Evolutionary conservation across 192 early-diverging fungal genomes (phyloP).

Genomic region (Tieghemiomyces parasiticus): DNA sequence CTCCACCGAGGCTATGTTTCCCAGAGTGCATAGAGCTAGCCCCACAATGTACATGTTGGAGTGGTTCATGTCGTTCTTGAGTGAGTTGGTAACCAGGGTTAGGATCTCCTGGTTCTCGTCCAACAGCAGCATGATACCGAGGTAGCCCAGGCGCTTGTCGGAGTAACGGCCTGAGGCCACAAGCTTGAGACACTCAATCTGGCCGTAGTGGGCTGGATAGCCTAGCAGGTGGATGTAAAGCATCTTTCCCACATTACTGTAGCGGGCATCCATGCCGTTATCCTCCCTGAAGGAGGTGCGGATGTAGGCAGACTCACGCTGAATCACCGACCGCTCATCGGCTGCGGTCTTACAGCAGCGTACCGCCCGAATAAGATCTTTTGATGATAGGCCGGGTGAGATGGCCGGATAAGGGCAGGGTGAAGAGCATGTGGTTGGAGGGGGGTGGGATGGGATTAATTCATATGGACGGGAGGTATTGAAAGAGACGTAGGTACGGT

Average conservation of each 20-base stretch:
- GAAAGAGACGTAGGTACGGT: background rate
- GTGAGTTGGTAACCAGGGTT: constrained; percentile 93
- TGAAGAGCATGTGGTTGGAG: too few relatives aligned
- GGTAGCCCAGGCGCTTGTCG: constrained; percentile 96
- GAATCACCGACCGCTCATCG: constrained; percentile 95
- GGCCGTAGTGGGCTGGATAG: constrained; percentile 97
- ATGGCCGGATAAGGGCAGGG: too few relatives aligned
- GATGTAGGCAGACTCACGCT: constrained; percentile 88
- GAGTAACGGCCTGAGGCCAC: constrained; percentile 85
- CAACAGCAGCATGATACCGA: constrained; percentile 92
- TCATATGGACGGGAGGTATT: too few relatives aligned
- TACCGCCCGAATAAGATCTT: constrained; percentile 94
- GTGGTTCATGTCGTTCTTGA: constrained; percentile 97
- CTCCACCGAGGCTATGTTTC: constrained; percentile 91
- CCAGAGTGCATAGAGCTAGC: constrained; percentile 87
- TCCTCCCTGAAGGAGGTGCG: constrained; percentile 96
- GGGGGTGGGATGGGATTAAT: too few relatives aligned
- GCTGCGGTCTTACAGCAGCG: constrained; percentile 96
- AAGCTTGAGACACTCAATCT: constrained; percentile 97
- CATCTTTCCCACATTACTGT: constrained; percentile 92
- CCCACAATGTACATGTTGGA: constrained; percentile 94
- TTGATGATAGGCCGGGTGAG: constrained; percentile 10
- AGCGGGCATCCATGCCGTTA: constrained; percentile 67
- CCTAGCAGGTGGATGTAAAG: constrained; percentile 98
- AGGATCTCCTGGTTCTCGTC: constrained; percentile 97